phyloP scores from a whole-genome alignment of 352 stramenopile species.

The Aphanomyces invadans region DNA sequence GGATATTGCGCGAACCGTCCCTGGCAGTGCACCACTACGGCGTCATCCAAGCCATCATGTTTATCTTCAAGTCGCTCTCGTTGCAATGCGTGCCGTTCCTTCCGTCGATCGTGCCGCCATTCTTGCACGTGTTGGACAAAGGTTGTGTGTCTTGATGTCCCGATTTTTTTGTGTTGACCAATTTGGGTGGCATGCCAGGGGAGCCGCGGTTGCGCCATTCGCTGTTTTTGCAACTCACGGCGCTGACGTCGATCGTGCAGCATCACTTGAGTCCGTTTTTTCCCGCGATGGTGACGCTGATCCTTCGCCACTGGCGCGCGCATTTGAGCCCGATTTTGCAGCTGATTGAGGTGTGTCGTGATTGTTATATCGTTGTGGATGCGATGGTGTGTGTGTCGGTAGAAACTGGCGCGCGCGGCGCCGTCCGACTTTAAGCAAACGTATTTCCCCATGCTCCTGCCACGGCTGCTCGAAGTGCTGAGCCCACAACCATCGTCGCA shows the following conservation, averaged over 20 bases:
- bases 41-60: constrained; percentile 98
- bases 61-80: constrained; percentile 97
- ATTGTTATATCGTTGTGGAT: constrained; percentile 24
- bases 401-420: constrained; percentile 71
- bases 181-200: constrained; percentile 47
- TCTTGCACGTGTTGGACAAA: constrained; percentile 88
- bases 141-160: too few species aligned
- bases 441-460: constrained; percentile 85
- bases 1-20: constrained; percentile 93
- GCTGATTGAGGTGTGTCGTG: constrained; percentile 81
- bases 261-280: constrained; percentile 96
- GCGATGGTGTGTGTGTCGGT: constrained; percentile 43
- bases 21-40: constrained; percentile 93
- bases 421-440: constrained; percentile 69
- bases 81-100: constrained; percentile 94
- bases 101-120: constrained; percentile 95
- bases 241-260: constrained; percentile 93
- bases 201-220: constrained; percentile 91
- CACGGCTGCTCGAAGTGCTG: constrained; percentile 82
- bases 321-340: constrained; percentile 94
- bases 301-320: constrained; percentile 94
- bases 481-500: constrained; percentile 45
- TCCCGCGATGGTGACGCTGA: constrained; percentile 92
- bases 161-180: too few species aligned
- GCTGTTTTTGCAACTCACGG: constrained; percentile 95